Percentiles rank a stretch among this genome's conserved stretches.
Evolutionary conservation across 768 basidiomycete species (phyloP).

Genomic region (Amanita molliuscula): DNA sequence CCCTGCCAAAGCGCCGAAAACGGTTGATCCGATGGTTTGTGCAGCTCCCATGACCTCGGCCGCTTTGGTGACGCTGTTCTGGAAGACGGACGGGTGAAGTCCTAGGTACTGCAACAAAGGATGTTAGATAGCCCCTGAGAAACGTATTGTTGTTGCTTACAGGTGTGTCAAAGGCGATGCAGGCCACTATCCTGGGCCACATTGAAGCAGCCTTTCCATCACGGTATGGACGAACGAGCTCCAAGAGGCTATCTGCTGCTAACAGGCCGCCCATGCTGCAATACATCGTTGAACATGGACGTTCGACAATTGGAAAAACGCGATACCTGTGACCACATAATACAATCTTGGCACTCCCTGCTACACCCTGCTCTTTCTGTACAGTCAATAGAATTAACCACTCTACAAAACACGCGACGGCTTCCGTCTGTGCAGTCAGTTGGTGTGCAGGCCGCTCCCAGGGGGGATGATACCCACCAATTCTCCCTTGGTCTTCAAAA

Average conservation of each 20-base stretch:
- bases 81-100: conserved; percentile 77
- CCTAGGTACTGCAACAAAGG: conserved; percentile 61
- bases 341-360: conserved; percentile 73
- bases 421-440: conserved; percentile 45
- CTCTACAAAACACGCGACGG: conserved; percentile 79
- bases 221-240: conserved; percentile 58
- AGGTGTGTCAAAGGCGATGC: conserved; percentile 85
- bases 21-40: conserved; percentile 47
- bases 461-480: conserved; percentile 39
- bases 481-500: conserved; percentile 73
- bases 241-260: conserved; percentile 72
- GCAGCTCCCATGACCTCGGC: conserved; percentile 61
- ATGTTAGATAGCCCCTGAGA: background rate
- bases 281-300: background rate
- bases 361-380: conserved; percentile 72
- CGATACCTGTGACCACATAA: conserved; percentile 80
- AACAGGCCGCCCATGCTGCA: conserved; percentile 88
- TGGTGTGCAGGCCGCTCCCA: background rate
- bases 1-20: conserved; percentile 47
- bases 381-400: conserved; percentile 89
- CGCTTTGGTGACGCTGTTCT: conserved; percentile 70
- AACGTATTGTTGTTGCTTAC: conserved; percentile 31
- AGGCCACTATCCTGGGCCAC: conserved; percentile 85
- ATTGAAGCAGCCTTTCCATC: conserved; percentile 39
- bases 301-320: background rate